Base-by-base conservation (phyloP, 306 rosid species). In the Sesbania bispinosa region DNA sequence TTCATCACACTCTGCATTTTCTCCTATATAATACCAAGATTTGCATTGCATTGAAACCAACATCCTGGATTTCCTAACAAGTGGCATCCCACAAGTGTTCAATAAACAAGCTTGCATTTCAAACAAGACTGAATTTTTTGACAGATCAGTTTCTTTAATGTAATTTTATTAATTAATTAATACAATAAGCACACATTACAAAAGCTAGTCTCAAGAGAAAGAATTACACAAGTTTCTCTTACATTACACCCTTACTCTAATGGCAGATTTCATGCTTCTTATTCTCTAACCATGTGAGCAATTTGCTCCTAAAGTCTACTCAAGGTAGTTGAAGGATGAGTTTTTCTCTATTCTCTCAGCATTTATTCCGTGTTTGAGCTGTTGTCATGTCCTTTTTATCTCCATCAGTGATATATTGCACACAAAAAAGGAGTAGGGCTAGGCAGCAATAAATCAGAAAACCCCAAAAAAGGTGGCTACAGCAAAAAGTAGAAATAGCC, bases 401-500 rank as follows among this genome's bases (percentile, higher is more conserved):
- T 24, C 81, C 46, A 51, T 66, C 26, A 66, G 60, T 33, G 54
- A 48, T 39, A 71, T 13, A 26, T 64, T 64, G 72, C 36, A 71
- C 74, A 59, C 27, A 10, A 10, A 53, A 60, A 29, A 69, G 27
- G 11, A 19, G 18, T 51, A 43, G 50, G 42, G 52, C 47, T 23
- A 10, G 11, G 29, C 39, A 73, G 73, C 57, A 62, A 46, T 14
- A 48, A 67, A 79, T 85, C 81, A 95, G 83, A 95, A 95, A 59
- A 86, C 87, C 47, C 96, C 96, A 35, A 89, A 85, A 76, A 91
- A 83, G 47, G 96, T 95, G 78, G 99, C 99, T 57, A 83, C 78
- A 4, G 97, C 92, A 76, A 95, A 95, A 64, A 88, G 62, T 80
- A 95, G 82, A 78, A 95, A 91, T 63, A 95, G 79, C 51, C 76